Conservation (phyloP, 345 rosid species). For the Geranium brycei region DNA sequence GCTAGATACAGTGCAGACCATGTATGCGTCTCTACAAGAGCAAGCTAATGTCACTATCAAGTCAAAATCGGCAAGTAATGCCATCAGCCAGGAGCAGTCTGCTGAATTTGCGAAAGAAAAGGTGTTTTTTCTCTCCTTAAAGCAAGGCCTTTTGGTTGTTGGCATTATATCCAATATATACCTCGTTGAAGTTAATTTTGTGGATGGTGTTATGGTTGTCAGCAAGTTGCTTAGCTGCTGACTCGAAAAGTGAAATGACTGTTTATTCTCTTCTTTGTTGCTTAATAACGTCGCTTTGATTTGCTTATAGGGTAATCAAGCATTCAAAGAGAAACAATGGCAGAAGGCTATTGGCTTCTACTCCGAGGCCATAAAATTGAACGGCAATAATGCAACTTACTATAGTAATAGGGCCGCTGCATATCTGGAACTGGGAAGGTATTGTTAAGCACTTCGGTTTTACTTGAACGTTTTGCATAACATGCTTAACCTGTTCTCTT, state of each 20-base stretch:
- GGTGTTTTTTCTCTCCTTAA: constrained; percentile 25
- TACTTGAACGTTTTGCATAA: background rate
- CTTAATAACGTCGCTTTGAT: background rate
- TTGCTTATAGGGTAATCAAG: constrained; percentile 67
- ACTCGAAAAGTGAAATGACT: no score
- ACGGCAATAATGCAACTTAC: constrained; percentile 67
- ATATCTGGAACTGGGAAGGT: constrained; percentile 75
- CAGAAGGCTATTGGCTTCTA: constrained; percentile 71
- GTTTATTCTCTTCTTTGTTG: no score
- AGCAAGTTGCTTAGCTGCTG: no score
- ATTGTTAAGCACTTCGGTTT: constrained; percentile 8
- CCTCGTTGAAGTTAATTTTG: no score
- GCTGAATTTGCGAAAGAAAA: constrained; percentile 93
- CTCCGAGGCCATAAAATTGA: constrained; percentile 80
- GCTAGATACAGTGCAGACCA: constrained; percentile 56
- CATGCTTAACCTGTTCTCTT: constrained; percentile 8
- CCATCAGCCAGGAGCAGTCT: constrained; percentile 33
- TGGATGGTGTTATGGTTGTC: no score
- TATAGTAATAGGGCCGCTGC: constrained; percentile 97
- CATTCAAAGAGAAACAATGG: constrained; percentile 78
- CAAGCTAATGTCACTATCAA: constrained; percentile 35
- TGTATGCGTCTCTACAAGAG: constrained; percentile 64
- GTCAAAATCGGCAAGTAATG: constrained; percentile 29
- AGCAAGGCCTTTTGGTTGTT: no score
- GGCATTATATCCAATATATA: no score